Evolutionary conservation across 495 filamentous ascomycete genomes (phyloP), one percentile per base, ranked within the genome.

Genomic region (Jackrogersella multiformis): DNA sequence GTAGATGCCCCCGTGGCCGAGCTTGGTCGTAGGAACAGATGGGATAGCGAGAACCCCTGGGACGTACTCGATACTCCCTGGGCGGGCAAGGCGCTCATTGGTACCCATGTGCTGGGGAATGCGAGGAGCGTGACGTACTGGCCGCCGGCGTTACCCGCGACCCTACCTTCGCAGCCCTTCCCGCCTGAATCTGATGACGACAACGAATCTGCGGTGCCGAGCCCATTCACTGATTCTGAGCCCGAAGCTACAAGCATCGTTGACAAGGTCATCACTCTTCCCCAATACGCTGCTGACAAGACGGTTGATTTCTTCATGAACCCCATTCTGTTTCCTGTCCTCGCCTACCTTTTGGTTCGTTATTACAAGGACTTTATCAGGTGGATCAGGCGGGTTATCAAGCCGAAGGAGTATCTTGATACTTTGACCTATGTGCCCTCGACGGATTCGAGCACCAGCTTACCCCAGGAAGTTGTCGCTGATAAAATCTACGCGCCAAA

Each of bases 1-100:
- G 88, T 93, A 8, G 86, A 90, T 20, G 86, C 88, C 4, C 88
- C 89, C 3, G 76, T 81, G 60, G 93, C 93, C 1, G 81, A 83
- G 53, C 88, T 87, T 66, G 88, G 89, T 61, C 81, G 81, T 36
- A 81, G 84, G 49, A 89, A 89, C 38, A 88, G 85, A 75, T 74
- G 75, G 74, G 70, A 76, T 7, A 53, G 24, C 38, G 71, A 71
- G 21, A 59, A 54, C 32, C 16, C 67, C 5, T 79, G 70, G 75
- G 74, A 77, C 20, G 24, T 61, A 1, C 48, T 78, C 18, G 77
- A 78, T 39, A 69, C 73, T 20, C 20, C 49, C 2, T 69, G 77
- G 67, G 58, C 80, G 2, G 74, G 73, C 30, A 70, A 77, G 42
- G 80, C 69, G 2, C 66, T 85, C 48, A 75, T 86, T 44, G 83